Evolutionary conservation across 768 basidiomycete genomes (phyloP), one percentile per base, ranked within the genome.

Genomic region (Calocybe gangraenosa): DNA sequence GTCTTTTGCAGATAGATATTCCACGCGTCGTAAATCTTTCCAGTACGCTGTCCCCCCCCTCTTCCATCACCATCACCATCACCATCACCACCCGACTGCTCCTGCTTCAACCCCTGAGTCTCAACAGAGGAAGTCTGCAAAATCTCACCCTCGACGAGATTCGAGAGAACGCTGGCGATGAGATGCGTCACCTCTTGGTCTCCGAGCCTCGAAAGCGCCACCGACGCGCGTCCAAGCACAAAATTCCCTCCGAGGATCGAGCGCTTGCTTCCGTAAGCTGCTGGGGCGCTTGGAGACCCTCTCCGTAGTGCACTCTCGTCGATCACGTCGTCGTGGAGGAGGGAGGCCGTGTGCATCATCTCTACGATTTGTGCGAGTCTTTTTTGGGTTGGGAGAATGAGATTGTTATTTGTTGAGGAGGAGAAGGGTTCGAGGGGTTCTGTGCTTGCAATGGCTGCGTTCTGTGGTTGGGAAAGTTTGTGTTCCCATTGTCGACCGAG

Each of bases 251-350:
- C 90, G 2, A 96, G 76, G 47, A 96, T 81, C 13, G 91, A 78
- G 4, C 92, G 74, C 60, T 94, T 95, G 70, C 88, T 92, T 9
- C 89, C 89, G 59, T 92, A 95, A 1, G 81, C 76, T 15, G 78
- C 73, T 0, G 92, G 94, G 0, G 90, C 90, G 17, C 86, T 89
- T 1, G 88, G 78, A 0, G 75, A 76, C 1, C 84, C 82, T 0
- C 94, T 75, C 5, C 93, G 82, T 5, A 91, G 76, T 7, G 82
- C 71, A 0, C 92, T 88, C 52, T 69, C 71, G 71, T 96, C 94
- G 48, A 95, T 87, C 34, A 96, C 94, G 59, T 97, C 93, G 74
- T 96, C 94, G 58, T 97, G 93, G 7, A 97, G 65, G n/a, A 96
- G 75, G 5, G 91, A 93, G 2, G 93, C 94, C 21, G 94, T 92